These are phyloP conservation scores for Jatropha podagrica DNA, from an alignment of 441 rosid species.

Conservation along the genomic window DNA sequence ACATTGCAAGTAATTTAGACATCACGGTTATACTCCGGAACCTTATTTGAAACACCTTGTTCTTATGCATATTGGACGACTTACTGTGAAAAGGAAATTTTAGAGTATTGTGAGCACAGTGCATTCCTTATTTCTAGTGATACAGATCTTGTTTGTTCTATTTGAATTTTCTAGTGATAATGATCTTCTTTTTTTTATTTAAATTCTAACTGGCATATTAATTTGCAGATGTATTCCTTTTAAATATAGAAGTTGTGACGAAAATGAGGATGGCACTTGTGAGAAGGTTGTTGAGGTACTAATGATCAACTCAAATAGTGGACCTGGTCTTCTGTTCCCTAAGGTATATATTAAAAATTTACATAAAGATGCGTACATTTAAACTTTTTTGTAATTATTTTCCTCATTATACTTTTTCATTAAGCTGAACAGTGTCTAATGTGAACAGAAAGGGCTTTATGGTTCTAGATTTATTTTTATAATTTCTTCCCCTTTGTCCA, in stretches of 20 bases:
- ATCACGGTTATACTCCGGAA: too few species aligned
- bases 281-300: slow-evolving; percentile 3
- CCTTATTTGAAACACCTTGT: too few species aligned
- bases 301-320: slow-evolving; percentile 5
- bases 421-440: neutral
- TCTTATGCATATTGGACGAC: neutral
- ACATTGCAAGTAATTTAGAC: too few species aligned
- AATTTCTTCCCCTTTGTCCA: too few species aligned
- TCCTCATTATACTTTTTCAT: neutral
- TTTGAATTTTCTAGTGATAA: too few species aligned
- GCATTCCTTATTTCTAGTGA: neutral
- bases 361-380: neutral
- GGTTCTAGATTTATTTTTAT: too few species aligned
- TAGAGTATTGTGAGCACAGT: neutral
- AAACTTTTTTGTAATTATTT: neutral
- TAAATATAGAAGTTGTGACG: neutral
- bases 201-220: neutral
- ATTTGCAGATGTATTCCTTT: slow-evolving; percentile 1
- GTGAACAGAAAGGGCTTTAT: neutral
- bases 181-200: too few species aligned
- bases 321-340: neutral
- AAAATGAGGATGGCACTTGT: neutral
- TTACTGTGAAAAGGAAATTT: neutral
- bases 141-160: neutral
- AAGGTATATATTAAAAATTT: neutral